Conservation (phyloP, 345 rosid species). For the Linum lewisii region DNA sequence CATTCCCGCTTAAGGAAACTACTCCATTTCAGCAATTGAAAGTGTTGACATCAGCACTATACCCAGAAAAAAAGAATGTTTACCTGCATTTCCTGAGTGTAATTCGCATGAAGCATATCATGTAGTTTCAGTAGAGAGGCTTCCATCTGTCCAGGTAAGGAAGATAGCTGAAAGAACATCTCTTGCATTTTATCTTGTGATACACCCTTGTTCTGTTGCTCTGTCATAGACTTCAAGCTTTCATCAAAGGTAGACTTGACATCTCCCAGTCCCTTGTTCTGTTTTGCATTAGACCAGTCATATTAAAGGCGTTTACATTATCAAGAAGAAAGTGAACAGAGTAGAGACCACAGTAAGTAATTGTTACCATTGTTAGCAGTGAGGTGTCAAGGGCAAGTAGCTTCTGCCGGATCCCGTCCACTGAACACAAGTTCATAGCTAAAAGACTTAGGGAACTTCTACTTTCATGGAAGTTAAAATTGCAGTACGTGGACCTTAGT, state of each 20-base stretch:
- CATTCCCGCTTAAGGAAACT: neutral
- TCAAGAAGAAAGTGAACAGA: conserved; percentile 9
- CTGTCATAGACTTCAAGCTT: conserved; percentile 53
- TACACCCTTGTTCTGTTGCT: conserved; percentile 40
- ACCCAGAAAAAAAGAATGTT: conserved; percentile 4
- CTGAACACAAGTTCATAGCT: conserved; percentile 33
- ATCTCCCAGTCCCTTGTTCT: conserved; percentile 63
- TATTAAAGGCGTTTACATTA: conserved; percentile 14
- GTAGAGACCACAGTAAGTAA: conserved; percentile 6
- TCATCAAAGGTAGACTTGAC: conserved; percentile 45
- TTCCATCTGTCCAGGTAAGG: conserved; percentile 51
- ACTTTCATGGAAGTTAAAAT: no score
- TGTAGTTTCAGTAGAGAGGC: conserved; percentile 38
- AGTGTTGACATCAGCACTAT: neutral
- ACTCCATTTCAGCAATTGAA: neutral
- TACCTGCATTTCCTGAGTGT: conserved; percentile 56
- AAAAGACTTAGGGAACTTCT: no score
- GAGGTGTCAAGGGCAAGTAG: conserved; percentile 46
- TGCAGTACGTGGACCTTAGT: neutral
- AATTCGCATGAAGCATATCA: conserved; percentile 38
- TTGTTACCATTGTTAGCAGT: conserved; percentile 56
- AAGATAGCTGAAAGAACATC: conserved; percentile 35
- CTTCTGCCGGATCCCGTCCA: conserved; percentile 63
- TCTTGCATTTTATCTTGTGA: conserved; percentile 42
- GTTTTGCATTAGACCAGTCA: conserved; percentile 23